A percentile compares a stretch with the other conserved stretches of the same genome.
These are phyloP conservation scores for Chaetomiaceae sp. DNA, from an alignment of 2,329 filamentous ascomycete species.

Conservation along the genomic window DNA sequence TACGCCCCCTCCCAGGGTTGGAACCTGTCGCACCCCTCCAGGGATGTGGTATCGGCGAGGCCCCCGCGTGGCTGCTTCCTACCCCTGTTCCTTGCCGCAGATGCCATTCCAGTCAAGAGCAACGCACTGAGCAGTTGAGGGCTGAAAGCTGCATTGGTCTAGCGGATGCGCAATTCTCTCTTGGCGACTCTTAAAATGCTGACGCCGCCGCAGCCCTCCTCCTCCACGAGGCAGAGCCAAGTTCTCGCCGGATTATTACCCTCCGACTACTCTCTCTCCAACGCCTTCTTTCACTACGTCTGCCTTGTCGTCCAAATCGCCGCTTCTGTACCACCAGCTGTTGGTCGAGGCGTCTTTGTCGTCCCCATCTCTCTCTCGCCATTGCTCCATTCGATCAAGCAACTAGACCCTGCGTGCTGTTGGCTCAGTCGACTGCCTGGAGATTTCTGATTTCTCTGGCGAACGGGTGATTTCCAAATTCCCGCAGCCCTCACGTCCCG, in stretches of 20 bases:
- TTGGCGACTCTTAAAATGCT: slow-evolving; percentile 13
- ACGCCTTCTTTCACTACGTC: background rate
- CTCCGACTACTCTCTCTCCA: background rate
- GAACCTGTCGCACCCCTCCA: background rate
- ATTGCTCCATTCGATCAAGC: background rate
- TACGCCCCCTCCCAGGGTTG: too few species aligned
- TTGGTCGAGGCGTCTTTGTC: background rate
- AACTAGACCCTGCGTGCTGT: background rate
- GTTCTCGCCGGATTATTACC: background rate
- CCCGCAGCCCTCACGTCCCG: background rate
- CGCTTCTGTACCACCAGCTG: background rate
- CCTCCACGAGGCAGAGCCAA: background rate
- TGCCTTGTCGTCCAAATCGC: background rate
- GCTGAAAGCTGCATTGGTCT: slow-evolving; percentile 18
- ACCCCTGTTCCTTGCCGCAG: slow-evolving; percentile 8
- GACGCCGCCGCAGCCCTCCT: slow-evolving; percentile 1
- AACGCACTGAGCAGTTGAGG: background rate
- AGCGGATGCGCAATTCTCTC: slow-evolving; percentile 3
- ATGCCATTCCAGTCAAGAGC: background rate
- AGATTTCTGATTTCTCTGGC: background rate
- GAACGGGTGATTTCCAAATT: background rate
- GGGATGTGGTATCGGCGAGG: slow-evolving; percentile 2
- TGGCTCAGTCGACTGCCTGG: background rate
- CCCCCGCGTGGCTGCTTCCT: slow-evolving; percentile 15
- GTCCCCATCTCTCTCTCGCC: background rate